phyloP scores from a whole-genome alignment of 2,329 filamentous ascomycete genomes.

The Escovopsis sp. region DNA sequence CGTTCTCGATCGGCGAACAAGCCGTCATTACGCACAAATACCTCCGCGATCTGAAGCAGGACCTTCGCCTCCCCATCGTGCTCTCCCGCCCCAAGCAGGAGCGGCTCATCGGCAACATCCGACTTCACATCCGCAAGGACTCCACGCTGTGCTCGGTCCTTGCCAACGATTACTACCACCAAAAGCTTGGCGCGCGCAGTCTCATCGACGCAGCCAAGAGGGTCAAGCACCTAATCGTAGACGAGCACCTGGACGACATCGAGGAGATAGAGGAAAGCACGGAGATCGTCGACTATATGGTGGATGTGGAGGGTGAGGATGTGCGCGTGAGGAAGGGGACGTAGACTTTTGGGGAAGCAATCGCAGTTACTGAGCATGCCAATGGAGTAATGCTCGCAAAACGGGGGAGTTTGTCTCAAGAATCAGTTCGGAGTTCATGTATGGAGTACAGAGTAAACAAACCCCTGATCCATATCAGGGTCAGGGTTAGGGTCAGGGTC shows the following conservation, averaged over 20 bases:
- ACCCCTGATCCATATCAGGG: no score
- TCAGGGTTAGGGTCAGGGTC: no score
- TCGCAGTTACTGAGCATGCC: no score
- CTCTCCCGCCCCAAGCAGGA: background rate
- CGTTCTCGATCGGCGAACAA: conserved; percentile 4
- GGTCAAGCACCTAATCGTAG: conserved; percentile 3
- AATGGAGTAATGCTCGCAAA: no score
- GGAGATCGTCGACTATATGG: background rate
- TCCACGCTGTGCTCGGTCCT: background rate
- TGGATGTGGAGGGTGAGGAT: conserved; percentile 2
- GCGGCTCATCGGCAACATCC: conserved; percentile 3
- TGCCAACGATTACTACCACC: conserved; percentile 2
- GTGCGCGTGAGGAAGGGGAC: background rate
- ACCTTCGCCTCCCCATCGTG: conserved; percentile 1
- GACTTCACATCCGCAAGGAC: conserved; percentile 1
- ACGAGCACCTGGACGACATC: conserved; percentile 3
- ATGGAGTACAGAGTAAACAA: no score
- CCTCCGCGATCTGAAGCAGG: conserved; percentile 1
- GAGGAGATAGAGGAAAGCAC: conserved; percentile 1
- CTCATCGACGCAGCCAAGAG: conserved; percentile 1
- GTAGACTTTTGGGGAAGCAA: no score
- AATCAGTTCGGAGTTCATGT: no score
- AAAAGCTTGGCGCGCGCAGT: conserved; percentile 2
- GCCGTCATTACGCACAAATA: conserved; percentile 5
- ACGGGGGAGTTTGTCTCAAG: no score